phyloP scores from a whole-genome alignment of 305 asterid species.

The Solanum hybrid region DNA sequence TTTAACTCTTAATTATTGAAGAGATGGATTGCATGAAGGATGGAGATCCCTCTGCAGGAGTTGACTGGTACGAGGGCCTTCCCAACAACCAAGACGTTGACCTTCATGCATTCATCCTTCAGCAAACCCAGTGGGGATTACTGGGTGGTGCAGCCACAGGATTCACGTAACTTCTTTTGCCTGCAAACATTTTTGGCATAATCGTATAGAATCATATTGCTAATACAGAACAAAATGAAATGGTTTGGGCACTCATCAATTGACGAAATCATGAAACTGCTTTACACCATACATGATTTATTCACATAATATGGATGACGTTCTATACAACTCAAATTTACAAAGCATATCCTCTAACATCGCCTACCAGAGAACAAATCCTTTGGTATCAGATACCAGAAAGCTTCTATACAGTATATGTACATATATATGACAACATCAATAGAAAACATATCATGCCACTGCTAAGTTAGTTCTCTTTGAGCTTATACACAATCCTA shows the following conservation, averaged over 20 bases:
- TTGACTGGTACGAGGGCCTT: neutral
- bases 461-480: conserved; percentile 31
- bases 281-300: neutral
- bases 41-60: neutral
- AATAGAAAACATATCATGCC: neutral
- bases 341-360: neutral
- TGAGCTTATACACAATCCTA: conserved; percentile 39
- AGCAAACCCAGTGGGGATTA: neutral
- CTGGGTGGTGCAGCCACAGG: neutral
- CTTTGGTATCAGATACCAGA: neutral
- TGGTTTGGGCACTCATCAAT: neutral
- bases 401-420: neutral
- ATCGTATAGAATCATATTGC: neutral
- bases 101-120: neutral
- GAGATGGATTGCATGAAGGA: neutral
- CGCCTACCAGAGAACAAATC: neutral
- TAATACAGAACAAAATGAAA: neutral
- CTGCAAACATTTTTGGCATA: neutral
- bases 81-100: neutral
- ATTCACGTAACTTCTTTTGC: neutral
- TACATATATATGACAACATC: neutral
- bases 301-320: neutral
- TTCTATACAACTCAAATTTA: neutral
- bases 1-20: neutral
- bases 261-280: neutral